Evolutionary conservation across 257 asterid species (phyloP), one percentile per base, ranked within the genome.

Genomic region (Voacanga thouarsii): DNA sequence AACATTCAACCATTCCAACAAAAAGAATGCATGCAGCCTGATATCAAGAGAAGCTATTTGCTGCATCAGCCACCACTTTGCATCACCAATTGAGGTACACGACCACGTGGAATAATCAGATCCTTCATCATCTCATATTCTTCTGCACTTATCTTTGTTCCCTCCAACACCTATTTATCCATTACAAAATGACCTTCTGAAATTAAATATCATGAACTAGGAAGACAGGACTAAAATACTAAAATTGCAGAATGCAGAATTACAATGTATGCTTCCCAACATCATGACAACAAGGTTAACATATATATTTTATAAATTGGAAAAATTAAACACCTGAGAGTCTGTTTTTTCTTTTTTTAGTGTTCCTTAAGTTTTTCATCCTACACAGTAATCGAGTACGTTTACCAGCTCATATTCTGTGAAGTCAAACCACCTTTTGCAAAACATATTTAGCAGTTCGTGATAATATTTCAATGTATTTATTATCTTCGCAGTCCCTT

Each of bases 101-200:
- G 90, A 43, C 99, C 97, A 11, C 93, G 94, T 65, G 99, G 98
- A 79, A 96, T 90, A 57, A 96, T 71, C 81, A 92, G 78, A 84
- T 92, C 97, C 88, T 89, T 96, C 98, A 96, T 77, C 50, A 89
- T 86, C 92, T 96, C 98, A 75, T 86, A 93, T 66, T 92, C 98
- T 83, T 88, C 96, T 0, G 81, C 65, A 55, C 88, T 87, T 33
- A 96, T 87, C 68, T 85, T 88, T 33, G 98, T 95, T 45, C 91
- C 92, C 68, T 89, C 95, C 21, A 90, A 89, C 75, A 96, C 94
- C 99, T 96, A 72, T 55, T 69, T 49, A 74, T 51, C 71, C 87
- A 79, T 56, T 66, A 57, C 71, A 37, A 75, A 73, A 56, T 66
- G 41, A 57, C 26, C 50, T 59, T 39, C 12, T 18, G 4, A 53